phyloP scores from a whole-genome alignment of 768 basidiomycete genomes.

The Lactarius akahatsu region DNA sequence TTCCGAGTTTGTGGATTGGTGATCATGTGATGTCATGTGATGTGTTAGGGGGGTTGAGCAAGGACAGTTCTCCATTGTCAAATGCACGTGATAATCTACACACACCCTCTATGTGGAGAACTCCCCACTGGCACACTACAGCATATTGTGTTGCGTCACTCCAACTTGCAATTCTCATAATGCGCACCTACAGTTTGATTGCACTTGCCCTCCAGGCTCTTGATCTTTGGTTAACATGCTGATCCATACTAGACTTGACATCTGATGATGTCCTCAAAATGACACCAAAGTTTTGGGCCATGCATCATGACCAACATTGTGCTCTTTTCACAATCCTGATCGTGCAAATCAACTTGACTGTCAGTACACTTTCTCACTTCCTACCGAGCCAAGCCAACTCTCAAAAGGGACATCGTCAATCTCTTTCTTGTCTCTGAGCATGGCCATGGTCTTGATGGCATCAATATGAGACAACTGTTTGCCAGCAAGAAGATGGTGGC shows the following conservation, averaged over 20 bases:
- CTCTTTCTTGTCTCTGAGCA: conserved; percentile 39
- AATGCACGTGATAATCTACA: background rate
- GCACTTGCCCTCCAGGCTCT: background rate
- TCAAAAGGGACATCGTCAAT: conserved; percentile 49
- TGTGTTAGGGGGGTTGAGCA: too few relatives aligned
- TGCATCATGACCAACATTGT: conserved; percentile 53
- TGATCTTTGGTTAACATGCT: background rate
- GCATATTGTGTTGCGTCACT: background rate
- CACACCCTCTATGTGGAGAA: background rate
- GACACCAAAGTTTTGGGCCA: conserved; percentile 50
- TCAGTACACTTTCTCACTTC: conserved; percentile 56
- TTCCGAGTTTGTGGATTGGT: too few relatives aligned
- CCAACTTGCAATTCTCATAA: conserved; percentile 4
- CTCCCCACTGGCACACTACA: background rate
- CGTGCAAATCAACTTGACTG: conserved; percentile 50
- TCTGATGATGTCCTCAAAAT: conserved; percentile 50
- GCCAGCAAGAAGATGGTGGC: conserved; percentile 44
- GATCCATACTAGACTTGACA: conserved; percentile 38
- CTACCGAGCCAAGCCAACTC: conserved; percentile 48
- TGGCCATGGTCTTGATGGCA: conserved; percentile 58
- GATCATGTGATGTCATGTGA: too few relatives aligned
- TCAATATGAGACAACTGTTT: conserved; percentile 65
- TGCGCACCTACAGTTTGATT: conserved; percentile 21
- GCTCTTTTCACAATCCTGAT: conserved; percentile 52
- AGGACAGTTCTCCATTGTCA: too few relatives aligned